Conservation (phyloP, 2,329 filamentous ascomycete species). For the Colletotrichum tofieldiae region DNA sequence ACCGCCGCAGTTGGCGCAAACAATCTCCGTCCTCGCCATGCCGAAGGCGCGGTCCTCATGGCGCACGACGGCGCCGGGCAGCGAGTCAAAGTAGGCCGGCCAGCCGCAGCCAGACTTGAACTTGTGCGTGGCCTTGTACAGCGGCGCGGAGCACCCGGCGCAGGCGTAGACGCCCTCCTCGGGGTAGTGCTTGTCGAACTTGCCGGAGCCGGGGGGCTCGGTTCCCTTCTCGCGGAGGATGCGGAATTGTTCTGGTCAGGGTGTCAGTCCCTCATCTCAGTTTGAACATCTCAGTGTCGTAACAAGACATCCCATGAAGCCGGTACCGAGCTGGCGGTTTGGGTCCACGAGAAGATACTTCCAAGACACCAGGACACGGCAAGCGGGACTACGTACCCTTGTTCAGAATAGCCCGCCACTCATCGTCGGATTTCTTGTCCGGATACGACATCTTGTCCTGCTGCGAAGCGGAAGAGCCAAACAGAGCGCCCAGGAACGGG, state of each 20-base stretch:
- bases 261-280: conserved; percentile 32
- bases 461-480: conserved; percentile 73
- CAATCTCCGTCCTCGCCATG: conserved; percentile 92
- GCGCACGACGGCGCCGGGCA: conserved; percentile 90
- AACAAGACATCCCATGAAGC: neutral
- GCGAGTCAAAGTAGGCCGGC: conserved; percentile 97
- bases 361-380: neutral
- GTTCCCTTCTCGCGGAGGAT: conserved; percentile 94
- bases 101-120: conserved; percentile 97
- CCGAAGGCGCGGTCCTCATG: conserved; percentile 84
- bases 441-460: conserved; percentile 80
- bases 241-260: conserved; percentile 88
- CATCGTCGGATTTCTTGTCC: conserved; percentile 83
- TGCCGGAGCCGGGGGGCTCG: conserved; percentile 83
- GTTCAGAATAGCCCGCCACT: conserved; percentile 91
- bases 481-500: conserved; percentile 84
- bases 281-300: neutral
- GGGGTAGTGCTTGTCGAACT: conserved; percentile 90
- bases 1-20: conserved; percentile 94
- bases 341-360: neutral
- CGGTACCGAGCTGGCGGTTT: neutral
- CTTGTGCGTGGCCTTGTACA: conserved; percentile 95
- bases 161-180: conserved; percentile 86
- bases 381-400: conserved; percentile 54
- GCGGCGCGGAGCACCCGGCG: conserved; percentile 86